Evolutionary conservation across 345 rosid species (phyloP).

Genomic region (Xanthoceras sorbifolium): DNA sequence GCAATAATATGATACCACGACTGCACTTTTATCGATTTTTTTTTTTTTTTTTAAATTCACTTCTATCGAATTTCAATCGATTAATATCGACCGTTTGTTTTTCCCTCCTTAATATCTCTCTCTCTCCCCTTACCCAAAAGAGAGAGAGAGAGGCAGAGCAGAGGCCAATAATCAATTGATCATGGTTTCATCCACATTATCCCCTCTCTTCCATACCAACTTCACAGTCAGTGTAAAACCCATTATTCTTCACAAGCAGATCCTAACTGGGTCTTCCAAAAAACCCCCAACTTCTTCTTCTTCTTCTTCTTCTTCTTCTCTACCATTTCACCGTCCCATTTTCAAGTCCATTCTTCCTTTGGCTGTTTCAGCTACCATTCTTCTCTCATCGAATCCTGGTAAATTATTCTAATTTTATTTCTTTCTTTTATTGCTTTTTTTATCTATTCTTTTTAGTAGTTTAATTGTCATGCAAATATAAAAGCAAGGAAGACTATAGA

Average conservation of each 20-base stretch:
- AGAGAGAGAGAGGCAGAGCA: constrained; percentile 23
- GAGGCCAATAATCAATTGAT: constrained; percentile 4
- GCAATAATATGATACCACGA: background rate
- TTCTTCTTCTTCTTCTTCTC: constrained; percentile 28
- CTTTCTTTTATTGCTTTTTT: background rate
- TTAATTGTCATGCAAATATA: background rate
- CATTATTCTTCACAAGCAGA: constrained; percentile 23
- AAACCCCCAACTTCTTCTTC: constrained; percentile 12
- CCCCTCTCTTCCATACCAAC: constrained; percentile 31
- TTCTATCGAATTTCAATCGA: constrained; percentile 6
- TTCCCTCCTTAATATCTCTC: background rate
- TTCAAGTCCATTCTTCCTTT: constrained; percentile 54
- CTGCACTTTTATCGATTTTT: background rate
- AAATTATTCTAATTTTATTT: background rate
- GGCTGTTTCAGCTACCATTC: constrained; percentile 67
- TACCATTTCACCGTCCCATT: constrained; percentile 24
- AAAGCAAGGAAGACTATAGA: background rate
- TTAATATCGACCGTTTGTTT: constrained; percentile 27
- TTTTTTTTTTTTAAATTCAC: too few relatives aligned
- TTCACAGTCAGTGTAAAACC: constrained; percentile 30
- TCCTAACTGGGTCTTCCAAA: constrained; percentile 4
- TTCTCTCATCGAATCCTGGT: constrained; percentile 76
- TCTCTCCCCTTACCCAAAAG: background rate
- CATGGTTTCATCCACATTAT: constrained; percentile 41
- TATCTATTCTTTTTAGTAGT: background rate